Base-by-base conservation (phyloP, 495 filamentous ascomycete genomes). In the Chaetomium fimeti region DNA sequence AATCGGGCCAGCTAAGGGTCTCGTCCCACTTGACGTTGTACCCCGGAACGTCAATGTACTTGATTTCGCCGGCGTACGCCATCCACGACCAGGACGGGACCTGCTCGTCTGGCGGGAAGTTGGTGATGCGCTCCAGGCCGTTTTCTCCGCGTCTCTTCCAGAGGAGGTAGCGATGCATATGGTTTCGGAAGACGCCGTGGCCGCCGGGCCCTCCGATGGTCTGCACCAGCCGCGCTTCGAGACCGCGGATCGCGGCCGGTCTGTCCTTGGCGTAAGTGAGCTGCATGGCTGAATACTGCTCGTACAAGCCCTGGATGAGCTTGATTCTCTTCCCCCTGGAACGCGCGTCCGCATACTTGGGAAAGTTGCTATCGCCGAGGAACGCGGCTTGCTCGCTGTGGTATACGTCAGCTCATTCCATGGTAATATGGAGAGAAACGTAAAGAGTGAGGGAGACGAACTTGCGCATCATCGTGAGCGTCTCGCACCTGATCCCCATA, bases 401-500 rank as follows among this genome's bases (percentile, higher is more conserved):
- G n/a, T n/a, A n/a, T 25, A 36, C 25, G 2, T 27, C 51, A 27
- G 24, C 4, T 28, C n/a, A n/a, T n/a, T n/a, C n/a, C n/a, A n/a
- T n/a, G n/a, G n/a, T n/a, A n/a, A n/a, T n/a, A n/a, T n/a, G n/a
- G n/a, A n/a, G 29, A 25, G 6, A 13, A 51, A 5, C 3, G 7
- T 3, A 15, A 57, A 43, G 20, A 12, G 8, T 12, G 27, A n/a
- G n/a, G n/a, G n/a, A n/a, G 16, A 64, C 74, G 40, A 66, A 78
- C 74, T 78, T 76, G 18, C 64, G 48, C 36, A 73, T 57, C 36
- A 25, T 47, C 7, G 61, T 42, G 13, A 69, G 13, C 11, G 72
- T 75, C 61, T 78, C 74, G 57, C 76, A 79, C 18, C 71, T 65
- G n/a, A 78, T 71, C 1, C 75, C 76, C 6, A 65, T 56, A 0